phyloP scores from a whole-genome alignment of 176 grass and related monocot genomes.

The Oryza longistaminata region DNA sequence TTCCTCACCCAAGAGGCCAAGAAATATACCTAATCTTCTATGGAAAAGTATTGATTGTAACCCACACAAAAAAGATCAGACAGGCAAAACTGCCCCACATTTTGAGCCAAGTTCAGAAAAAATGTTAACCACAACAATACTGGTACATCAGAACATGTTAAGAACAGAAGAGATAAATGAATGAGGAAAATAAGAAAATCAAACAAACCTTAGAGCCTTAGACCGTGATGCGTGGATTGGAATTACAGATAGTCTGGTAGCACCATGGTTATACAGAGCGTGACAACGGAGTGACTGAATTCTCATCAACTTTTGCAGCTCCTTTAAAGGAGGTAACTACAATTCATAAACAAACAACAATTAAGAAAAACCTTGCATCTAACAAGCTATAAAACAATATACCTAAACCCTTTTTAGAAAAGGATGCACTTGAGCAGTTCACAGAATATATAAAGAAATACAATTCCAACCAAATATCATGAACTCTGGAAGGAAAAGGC shows the following conservation, averaged over 20 bases:
- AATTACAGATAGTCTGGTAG: conserved; percentile 78
- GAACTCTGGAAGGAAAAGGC: conserved; percentile 21
- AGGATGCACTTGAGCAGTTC: neutral
- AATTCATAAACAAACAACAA: conserved; percentile 33
- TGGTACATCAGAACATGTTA: conserved; percentile 7
- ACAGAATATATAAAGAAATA: neutral
- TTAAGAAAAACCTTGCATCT: neutral
- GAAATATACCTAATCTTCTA: conserved; percentile 8
- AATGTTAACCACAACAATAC: neutral
- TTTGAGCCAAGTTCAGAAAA: neutral
- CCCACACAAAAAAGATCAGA: too few relatives aligned
- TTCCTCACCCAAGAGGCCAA: neutral
- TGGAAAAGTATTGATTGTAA: neutral
- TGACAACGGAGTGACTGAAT: conserved; percentile 79
- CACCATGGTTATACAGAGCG: conserved; percentile 70
- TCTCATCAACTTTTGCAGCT: conserved; percentile 75
- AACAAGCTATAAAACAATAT: neutral
- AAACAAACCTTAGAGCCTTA: conserved; percentile 71
- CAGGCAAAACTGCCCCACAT: neutral
- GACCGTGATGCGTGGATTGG: conserved; percentile 83
- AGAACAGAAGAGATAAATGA: conserved; percentile 28
- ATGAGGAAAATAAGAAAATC: conserved; percentile 16
- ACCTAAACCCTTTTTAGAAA: neutral
- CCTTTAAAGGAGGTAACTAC: conserved; percentile 68
- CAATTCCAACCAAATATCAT: conserved; percentile 1